A percentile compares a stretch with the other conserved stretches of the same genome.
Conservation (phyloP, 148 eudicot genomes). For the Linanthus parryae region DNA sequence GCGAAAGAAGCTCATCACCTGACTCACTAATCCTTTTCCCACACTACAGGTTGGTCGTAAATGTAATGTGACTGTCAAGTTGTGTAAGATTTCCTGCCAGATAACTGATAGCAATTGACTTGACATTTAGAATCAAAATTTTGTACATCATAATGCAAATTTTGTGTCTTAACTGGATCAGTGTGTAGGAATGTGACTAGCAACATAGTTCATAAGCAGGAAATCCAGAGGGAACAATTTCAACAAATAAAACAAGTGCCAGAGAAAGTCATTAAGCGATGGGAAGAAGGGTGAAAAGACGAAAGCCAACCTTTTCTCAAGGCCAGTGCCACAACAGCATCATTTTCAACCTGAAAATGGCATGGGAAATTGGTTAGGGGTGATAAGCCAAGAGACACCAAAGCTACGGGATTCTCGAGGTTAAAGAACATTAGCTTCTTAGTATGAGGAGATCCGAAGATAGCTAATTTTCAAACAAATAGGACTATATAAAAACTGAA, state of each 20-base stretch:
- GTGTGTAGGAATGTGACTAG: too few relatives aligned
- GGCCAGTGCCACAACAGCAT: slow-evolving; percentile 90
- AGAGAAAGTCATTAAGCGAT: neutral
- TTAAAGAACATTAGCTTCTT: neutral
- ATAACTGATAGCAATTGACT: too few relatives aligned
- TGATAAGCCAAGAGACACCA: neutral
- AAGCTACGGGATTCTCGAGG: neutral
- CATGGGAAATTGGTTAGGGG: neutral
- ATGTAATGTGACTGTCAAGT: too few relatives aligned
- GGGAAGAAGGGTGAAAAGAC: neutral
- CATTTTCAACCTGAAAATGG: slow-evolving; percentile 85
- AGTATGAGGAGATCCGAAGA: neutral
- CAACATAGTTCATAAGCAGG: too few relatives aligned
- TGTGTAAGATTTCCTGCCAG: too few relatives aligned
- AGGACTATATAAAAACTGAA: neutral
- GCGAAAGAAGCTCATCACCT: too few relatives aligned
- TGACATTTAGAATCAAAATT: too few relatives aligned
- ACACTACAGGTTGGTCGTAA: too few relatives aligned
- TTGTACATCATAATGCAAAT: too few relatives aligned
- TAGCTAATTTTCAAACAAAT: neutral
- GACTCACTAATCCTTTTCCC: too few relatives aligned
- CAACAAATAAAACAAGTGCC: slow-evolving; percentile 1
- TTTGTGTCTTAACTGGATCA: too few relatives aligned
- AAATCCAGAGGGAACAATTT: too few relatives aligned
- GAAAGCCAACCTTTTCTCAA: slow-evolving; percentile 71